A percentile compares a stretch with the other conserved stretches of the same genome.
Evolutionary conservation across 176 grass and related monocot species (phyloP).

Genomic region (Puya raimondii): DNA sequence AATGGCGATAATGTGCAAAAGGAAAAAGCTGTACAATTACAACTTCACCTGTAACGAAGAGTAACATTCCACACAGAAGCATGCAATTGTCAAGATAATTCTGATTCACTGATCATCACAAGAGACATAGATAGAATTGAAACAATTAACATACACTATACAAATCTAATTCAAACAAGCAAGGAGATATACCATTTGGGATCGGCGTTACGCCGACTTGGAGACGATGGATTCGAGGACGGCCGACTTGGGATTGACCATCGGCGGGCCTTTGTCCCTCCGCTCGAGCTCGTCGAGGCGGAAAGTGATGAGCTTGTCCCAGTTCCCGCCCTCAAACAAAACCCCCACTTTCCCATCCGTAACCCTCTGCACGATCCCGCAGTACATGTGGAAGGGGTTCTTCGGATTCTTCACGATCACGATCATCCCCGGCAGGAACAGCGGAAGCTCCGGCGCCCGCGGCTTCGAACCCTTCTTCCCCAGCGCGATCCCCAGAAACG

Average conservation of each 20-base stretch:
- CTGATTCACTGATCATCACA: background rate
- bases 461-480: conserved; percentile 24
- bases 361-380: conserved; percentile 72
- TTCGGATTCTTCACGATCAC: conserved; percentile 68
- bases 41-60: background rate
- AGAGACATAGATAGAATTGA: background rate
- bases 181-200: background rate
- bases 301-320: conserved; percentile 84
- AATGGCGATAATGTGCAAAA: background rate
- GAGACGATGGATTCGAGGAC: conserved; percentile 39
- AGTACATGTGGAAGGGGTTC: conserved; percentile 73
- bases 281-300: conserved; percentile 64
- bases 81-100: background rate
- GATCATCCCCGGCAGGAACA: conserved; percentile 81
- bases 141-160: background rate
- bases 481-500: conserved; percentile 12
- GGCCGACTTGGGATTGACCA: conserved; percentile 83
- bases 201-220: conserved; percentile 2
- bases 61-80: background rate
- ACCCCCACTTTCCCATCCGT: conserved; percentile 80
- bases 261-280: conserved; percentile 78
- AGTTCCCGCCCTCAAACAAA: conserved; percentile 80
- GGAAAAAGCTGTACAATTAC: background rate
- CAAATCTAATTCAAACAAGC: too few relatives aligned
- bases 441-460: conserved; percentile 53